A percentile compares a stretch with the other conserved stretches of the same genome.
These are phyloP conservation scores for Penicillium sp. DNA, from an alignment of 2,329 filamentous ascomycete genomes.

Conservation along the genomic window DNA sequence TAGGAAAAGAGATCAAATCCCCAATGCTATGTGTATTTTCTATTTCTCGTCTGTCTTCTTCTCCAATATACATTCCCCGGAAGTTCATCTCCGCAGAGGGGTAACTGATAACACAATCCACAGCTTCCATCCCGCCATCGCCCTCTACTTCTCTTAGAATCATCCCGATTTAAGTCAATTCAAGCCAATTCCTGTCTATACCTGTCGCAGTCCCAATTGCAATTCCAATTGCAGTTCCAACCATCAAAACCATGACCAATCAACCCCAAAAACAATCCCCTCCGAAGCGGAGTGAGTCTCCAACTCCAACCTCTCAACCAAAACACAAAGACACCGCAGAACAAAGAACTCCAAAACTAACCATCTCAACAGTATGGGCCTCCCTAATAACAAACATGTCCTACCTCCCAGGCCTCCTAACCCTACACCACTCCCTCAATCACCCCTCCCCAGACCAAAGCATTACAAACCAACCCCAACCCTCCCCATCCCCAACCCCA, in stretches of 20 bases:
- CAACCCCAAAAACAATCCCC: background rate
- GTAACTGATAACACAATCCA: background rate
- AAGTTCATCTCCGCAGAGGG: background rate
- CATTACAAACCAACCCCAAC: background rate
- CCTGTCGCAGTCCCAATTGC: background rate
- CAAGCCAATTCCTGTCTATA: background rate
- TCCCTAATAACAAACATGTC: conserved; percentile 76
- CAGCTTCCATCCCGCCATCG: background rate
- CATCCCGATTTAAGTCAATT: background rate
- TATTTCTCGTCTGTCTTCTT: background rate
- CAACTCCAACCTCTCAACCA: background rate
- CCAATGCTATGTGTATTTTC: background rate
- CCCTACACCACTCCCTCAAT: conserved; percentile 71
- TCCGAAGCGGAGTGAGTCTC: conserved; percentile 6
- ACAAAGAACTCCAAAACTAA: background rate
- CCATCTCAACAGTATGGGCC: conserved; percentile 65
- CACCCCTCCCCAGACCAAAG: conserved; percentile 30
- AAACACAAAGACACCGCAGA: background rate
- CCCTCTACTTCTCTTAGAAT: background rate
- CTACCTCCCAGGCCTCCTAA: conserved; percentile 76
- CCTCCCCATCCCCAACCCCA: conserved; percentile 16
- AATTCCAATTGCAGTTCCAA: background rate
- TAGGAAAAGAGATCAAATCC: background rate
- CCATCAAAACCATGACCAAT: background rate
- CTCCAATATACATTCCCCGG: background rate